Evolutionary conservation across 345 rosid genomes (phyloP).

Genomic region (Citrus maxima): DNA sequence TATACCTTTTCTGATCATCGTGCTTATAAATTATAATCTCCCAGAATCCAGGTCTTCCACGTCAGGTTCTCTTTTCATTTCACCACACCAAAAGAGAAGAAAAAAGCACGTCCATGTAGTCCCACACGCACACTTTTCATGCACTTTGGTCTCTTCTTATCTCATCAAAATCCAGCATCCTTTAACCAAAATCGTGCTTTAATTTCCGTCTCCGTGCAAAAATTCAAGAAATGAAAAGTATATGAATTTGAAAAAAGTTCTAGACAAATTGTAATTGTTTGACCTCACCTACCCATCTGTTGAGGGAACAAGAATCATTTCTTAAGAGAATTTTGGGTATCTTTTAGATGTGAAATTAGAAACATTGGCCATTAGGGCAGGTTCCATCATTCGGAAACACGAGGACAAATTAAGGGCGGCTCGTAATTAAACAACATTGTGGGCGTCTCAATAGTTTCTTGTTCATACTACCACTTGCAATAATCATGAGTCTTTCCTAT

Average conservation of each 20-base stretch:
- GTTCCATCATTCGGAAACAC: constrained; percentile 16
- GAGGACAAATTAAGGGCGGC: constrained; percentile 20
- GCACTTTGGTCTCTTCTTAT: constrained; percentile 22
- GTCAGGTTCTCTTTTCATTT: constrained; percentile 4
- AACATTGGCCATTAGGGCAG: neutral
- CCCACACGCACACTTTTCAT: constrained; percentile 13
- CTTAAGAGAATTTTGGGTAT: neutral
- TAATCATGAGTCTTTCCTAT: neutral
- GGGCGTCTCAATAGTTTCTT: neutral
- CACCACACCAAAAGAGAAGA: neutral
- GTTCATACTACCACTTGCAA: neutral
- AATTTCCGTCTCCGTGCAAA: neutral
- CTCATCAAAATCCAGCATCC: neutral
- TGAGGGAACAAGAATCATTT: constrained; percentile 7
- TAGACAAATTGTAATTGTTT: neutral
- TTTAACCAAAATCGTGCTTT: neutral
- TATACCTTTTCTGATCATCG: neutral
- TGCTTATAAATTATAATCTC: constrained; percentile 11
- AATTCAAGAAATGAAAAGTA: neutral
- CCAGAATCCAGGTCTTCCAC: constrained; percentile 31
- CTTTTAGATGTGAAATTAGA: neutral
- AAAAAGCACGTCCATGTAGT: neutral
- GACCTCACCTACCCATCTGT: constrained; percentile 11
- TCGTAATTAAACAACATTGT: neutral
- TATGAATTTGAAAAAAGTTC: neutral